These are phyloP conservation scores for Dalbergia cochinchinensis DNA, from an alignment of 306 rosid genomes.

Conservation along the genomic window DNA sequence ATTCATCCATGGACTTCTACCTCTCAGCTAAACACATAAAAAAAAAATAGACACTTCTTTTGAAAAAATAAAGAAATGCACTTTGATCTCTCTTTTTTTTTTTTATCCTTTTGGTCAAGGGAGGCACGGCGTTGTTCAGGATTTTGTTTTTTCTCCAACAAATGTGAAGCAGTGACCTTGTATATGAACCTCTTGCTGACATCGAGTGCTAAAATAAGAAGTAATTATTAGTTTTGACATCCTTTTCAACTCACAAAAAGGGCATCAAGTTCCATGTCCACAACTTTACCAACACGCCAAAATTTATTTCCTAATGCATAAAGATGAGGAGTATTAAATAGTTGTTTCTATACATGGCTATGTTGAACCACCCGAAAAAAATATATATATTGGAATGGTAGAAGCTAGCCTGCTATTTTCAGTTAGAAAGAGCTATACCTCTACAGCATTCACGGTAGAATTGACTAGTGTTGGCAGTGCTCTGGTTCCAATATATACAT, in stretches of 20 bases:
- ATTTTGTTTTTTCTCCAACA: background rate
- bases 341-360: background rate
- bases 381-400: background rate
- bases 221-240: background rate
- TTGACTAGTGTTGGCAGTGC: slow-evolving; percentile 84
- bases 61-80: too few relatives aligned
- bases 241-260: background rate
- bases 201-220: too few relatives aligned
- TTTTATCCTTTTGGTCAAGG: background rate
- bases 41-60: too few relatives aligned
- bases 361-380: background rate
- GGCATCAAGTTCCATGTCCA: too few relatives aligned
- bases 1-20: too few relatives aligned
- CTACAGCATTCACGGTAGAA: slow-evolving; percentile 63
- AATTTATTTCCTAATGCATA: background rate
- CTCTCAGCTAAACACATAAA: too few relatives aligned
- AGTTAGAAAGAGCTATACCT: slow-evolving; percentile 53
- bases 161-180: background rate
- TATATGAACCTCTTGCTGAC: background rate
- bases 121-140: background rate
- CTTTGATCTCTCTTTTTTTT: too few relatives aligned
- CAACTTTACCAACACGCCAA: background rate
- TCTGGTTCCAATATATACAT: slow-evolving; percentile 82
- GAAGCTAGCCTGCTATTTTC: background rate
- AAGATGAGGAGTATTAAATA: background rate